Base-by-base conservation (phyloP, 2,329 filamentous ascomycete genomes). In the Beauveria sp. region DNA sequence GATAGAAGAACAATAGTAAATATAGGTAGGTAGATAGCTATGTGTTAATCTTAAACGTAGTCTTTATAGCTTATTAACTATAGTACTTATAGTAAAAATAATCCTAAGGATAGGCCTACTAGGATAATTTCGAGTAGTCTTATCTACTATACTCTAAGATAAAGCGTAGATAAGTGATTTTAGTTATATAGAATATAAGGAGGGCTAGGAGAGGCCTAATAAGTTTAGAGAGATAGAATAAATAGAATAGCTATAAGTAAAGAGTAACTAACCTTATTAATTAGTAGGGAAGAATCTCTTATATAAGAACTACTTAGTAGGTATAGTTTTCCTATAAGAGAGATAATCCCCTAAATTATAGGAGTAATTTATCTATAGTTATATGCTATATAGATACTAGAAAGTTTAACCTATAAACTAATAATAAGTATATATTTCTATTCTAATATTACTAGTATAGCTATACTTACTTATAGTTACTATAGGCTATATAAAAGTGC, bases 31-130 rank as follows among this genome's bases (percentile, higher is more conserved):
- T 8, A 28, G 8, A 28, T 7, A 28, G 5, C 26, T 28, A 28
- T 28, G 26, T 5, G 16, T 63, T 48, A 63, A 71, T 61, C 67
- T 73, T 64, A 73, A 73, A 61, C 66, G 63, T 51, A 66, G 73
- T 69, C 72, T 74, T 68, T 69, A 65, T 65, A 70, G 66, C 67
- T 66, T 65, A 62, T 57, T 65, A 67, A 72, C 68, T 60, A 67
- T 67, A 67, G 68, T 70, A 67, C 65, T 70, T 68, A 66, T 68
- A 71, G 71, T 68, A 24, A 72, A 72, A 65, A 72, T 72, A 64
- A 70, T 71, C 24, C 38, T 72, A 8, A 68, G 67, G 65, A 72
- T 69, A 10, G 68, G 69, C 60, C 67, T 72, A 8, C 65, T 72
- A 18, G 59, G 64, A 52, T 63, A 72, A 66, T 72, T 71, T 61